Conservation (phyloP, 352 stramenopile species). For the Halophytophthora batemanensis region DNA sequence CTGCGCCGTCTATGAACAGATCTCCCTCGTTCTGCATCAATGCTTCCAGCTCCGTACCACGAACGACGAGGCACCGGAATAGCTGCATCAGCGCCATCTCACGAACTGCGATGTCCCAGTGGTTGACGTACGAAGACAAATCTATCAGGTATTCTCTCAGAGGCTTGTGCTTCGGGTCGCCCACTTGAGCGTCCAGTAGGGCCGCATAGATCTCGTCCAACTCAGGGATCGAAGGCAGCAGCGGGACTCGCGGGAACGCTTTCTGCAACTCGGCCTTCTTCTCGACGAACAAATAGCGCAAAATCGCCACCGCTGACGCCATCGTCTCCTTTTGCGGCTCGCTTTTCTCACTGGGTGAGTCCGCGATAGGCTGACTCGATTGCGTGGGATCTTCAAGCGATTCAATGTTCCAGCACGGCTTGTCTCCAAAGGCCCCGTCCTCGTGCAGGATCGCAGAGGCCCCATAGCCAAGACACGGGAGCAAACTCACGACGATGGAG, state of each 20-base stretch:
- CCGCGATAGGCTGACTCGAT: slow-evolving; percentile 8
- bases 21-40: slow-evolving; percentile 75
- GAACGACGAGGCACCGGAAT: slow-evolving; percentile 57
- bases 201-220: slow-evolving; percentile 63
- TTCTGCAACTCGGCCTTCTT: slow-evolving; percentile 52
- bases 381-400: slow-evolving; percentile 21
- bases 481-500: slow-evolving; percentile 85
- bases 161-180: slow-evolving; percentile 43
- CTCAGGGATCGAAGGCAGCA: slow-evolving; percentile 64
- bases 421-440: slow-evolving; percentile 15
- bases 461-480: slow-evolving; percentile 68
- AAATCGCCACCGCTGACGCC: slow-evolving; percentile 27
- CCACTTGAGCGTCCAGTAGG: slow-evolving; percentile 47
- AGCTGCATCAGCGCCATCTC: slow-evolving; percentile 75
- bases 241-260: slow-evolving; percentile 62
- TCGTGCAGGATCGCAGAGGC: slow-evolving; percentile 37
- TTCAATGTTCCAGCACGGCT: slow-evolving; percentile 43
- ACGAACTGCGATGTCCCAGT: slow-evolving; percentile 77
- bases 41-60: slow-evolving; percentile 51
- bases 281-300: slow-evolving; percentile 79
- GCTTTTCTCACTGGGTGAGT: slow-evolving; percentile 8
- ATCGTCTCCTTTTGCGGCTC: slow-evolving; percentile 21
- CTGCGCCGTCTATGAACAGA: slow-evolving; percentile 51
- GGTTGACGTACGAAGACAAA: slow-evolving; percentile 60
- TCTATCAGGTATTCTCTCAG: slow-evolving; percentile 55